A percentile compares a stretch with the other conserved stretches of the same genome.
Conservation (phyloP, 2,329 filamentous ascomycete genomes). For the Raffaelea ambrosiae region DNA sequence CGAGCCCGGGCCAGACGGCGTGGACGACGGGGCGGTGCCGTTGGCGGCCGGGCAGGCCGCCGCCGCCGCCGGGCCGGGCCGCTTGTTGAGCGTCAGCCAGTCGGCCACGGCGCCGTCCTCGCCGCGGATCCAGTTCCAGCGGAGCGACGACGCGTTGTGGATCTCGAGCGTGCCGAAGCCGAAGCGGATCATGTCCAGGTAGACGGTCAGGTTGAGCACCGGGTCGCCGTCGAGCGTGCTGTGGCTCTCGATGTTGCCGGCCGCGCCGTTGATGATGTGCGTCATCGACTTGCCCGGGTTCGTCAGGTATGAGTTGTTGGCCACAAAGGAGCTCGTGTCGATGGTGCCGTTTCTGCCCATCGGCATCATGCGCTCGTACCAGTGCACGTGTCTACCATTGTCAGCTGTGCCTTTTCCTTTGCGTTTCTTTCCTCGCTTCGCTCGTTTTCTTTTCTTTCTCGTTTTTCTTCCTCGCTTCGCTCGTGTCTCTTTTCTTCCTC, state of each 20-base stretch:
- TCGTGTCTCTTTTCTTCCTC: no score
- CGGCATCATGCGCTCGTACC: constrained; percentile 16
- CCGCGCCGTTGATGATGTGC: constrained; percentile 44
- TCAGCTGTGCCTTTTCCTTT: no score
- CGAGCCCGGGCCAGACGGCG: background rate
- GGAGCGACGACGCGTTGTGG: constrained; percentile 11
- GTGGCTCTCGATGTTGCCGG: constrained; percentile 43
- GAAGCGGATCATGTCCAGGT: constrained; percentile 35
- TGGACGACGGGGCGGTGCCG: background rate
- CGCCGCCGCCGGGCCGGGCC: background rate
- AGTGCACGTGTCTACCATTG: constrained; percentile 14
- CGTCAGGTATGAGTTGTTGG: constrained; percentile 38
- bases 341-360: constrained; percentile 23
- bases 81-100: constrained; percentile 19
- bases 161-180: constrained; percentile 39
- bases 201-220: constrained; percentile 30
- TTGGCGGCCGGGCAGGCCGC: background rate
- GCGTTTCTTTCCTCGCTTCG: no score
- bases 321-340: constrained; percentile 28
- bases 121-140: constrained; percentile 30
- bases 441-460: no score
- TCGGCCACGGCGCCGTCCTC: constrained; percentile 29
- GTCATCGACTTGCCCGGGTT: constrained; percentile 39
- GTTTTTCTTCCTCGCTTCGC: no score
- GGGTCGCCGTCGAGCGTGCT: constrained; percentile 26